Evolutionary conservation across 2,329 filamentous ascomycete genomes (phyloP), one percentile per base, ranked within the genome.

Genomic region (Xylariaceae sp.): DNA sequence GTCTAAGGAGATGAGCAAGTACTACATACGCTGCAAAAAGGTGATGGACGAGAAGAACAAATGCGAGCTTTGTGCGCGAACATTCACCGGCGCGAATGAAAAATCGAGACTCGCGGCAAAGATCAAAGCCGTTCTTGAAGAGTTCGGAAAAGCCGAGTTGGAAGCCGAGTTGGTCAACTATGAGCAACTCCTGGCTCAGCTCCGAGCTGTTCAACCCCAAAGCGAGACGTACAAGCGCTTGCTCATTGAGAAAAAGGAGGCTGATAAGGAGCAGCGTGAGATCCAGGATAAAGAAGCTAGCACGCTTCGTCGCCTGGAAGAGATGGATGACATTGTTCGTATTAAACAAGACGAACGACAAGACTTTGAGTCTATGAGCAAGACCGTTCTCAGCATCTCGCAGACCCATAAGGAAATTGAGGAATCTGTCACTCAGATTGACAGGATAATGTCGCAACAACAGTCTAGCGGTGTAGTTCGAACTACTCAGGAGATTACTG

Each of bases 401-500:
- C 88, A 89, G 71, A 88, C 88, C 49, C 78, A 85, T 64, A 82
- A 80, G 61, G 90, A 96, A 50, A 88, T 93, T 61, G 78, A 79
- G 51, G 86, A 87, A 44, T 85, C 90, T 4, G 84, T 89, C 67
- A 76, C 76, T 45, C 88, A 96, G 71, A 88, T 97, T 53, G 80
- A 88, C 58, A 85, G 89, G 56, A 82, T 96, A 53, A 80, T 84
- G 59, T 85, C 86, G 7, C 91, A 92, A 66, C 89, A 97, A 70
- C 85, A 88, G 68, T 83, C 87, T 11, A 79, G 81, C 30, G 82
- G 83, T 10, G 73, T 80, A 8, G 82, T 84, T 11, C 85, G 90
- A 62, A 89, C 89, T 35, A 82, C 91, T 5, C 89, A 96, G 56
- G 89, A 94, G 65, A 92, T 97, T 56, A 89, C 94, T 67, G 86